phyloP scores from a whole-genome alignment of 805 yeast genomes.

The Saturnispora dispora region DNA sequence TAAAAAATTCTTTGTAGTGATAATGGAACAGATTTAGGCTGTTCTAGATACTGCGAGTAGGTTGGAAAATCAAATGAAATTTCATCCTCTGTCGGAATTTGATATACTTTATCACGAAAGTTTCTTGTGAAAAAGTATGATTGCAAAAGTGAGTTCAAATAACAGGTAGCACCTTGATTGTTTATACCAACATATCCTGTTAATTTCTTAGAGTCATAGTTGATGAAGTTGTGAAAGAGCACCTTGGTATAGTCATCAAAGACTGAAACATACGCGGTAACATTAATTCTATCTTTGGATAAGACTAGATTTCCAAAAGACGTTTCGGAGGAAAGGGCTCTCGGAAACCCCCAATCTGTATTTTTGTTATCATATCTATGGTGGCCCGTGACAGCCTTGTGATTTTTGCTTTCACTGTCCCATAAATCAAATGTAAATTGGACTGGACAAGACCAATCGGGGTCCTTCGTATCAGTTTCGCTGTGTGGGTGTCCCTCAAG shows the following conservation, averaged over 20 bases:
- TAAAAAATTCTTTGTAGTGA: constrained; percentile 87
- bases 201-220: constrained; percentile 75
- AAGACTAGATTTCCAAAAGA: constrained; percentile 21
- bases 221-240: constrained; percentile 79
- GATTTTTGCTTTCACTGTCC: constrained; percentile 62
- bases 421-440: constrained; percentile 81
- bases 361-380: constrained; percentile 72
- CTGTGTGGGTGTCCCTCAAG: constrained; percentile 58
- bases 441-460: constrained; percentile 82
- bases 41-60: constrained; percentile 24
- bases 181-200: constrained; percentile 90
- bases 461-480: constrained; percentile 21
- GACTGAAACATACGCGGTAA: constrained; percentile 69
- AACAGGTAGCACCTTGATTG: constrained; percentile 98
- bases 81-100: constrained; percentile 71
- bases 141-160: constrained; percentile 84
- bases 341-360: constrained; percentile 94
- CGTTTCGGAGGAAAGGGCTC: constrained; percentile 52
- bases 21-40: constrained; percentile 54
- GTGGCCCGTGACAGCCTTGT: constrained; percentile 52
- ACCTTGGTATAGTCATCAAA: constrained; percentile 90
- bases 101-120: constrained; percentile 79
- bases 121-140: constrained; percentile 78
- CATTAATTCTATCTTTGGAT: constrained; percentile 49
- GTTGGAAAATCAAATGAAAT: constrained; percentile 26